Base-by-base conservation (phyloP, 305 asterid genomes). In the Withania somnifera region DNA sequence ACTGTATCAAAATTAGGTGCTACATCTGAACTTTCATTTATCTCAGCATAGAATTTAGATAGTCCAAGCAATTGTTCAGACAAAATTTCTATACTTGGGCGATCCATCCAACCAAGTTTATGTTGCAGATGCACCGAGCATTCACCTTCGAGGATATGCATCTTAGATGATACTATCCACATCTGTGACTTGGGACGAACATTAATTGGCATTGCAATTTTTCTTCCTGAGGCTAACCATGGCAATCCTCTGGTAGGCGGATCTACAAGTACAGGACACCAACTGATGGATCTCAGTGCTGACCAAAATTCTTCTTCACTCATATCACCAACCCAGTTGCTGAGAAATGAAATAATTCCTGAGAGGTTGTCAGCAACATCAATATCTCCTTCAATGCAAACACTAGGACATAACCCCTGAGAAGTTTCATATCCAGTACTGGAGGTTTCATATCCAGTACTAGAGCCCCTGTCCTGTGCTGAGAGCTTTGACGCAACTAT, bases 181-280 rank as follows among this genome's bases (percentile, higher is more conserved):
- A 94, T 93, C 84, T 94, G 94, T 69, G 99, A 91, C 88, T 87
- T 81, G 75, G 98, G 97, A 77, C 97, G 90, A 84, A 94, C 93
- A 76, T 67, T 85, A 86, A 81, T 57, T 45, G 99, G 97, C 77
- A 95, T 90, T 76, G 96, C 96, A 79, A 93, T 89, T 66, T 85
- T 85, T 81, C 85, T 81, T 9, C 82, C 85, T 47, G 94, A 82
- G 85, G 82, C 90, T 82, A 90, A 86, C 98, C 98, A 95, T 38
- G 99, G 98, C 88, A 94, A 89, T 83, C 91, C 94, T 66, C 79
- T 53, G 64, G 92, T 79, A 78, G 97, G 97, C 11, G 98, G 93
- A 80, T 89, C 92, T 78, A 87, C 83, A 85, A 85, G 90, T 53
- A 95, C 95, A 50, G 97, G 98, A 91, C 99, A 95, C 99, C 99